Percentiles rank a stretch among this genome's conserved stretches.
Evolutionary conservation across 108 stramenopile species (phyloP).

Genomic region (Cyclotella kingstonii): DNA sequence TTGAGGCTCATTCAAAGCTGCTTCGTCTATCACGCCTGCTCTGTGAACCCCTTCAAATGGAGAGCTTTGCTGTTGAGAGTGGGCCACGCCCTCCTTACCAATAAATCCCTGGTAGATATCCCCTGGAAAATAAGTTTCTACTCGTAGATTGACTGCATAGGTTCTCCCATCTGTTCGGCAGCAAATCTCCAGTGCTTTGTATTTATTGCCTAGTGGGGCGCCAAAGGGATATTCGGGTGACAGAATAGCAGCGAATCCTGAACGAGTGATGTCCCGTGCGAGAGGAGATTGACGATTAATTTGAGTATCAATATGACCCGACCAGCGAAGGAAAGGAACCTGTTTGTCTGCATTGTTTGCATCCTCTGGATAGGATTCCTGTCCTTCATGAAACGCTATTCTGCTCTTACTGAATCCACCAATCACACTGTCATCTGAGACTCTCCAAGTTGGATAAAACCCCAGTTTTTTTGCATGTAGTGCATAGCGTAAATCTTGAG

Average conservation of each 20-base stretch:
- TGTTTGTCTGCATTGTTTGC: constrained; percentile 9
- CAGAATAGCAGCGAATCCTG: constrained; percentile 79
- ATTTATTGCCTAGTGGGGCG: constrained; percentile 57
- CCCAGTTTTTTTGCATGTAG: constrained; percentile 10
- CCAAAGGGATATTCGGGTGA: constrained; percentile 74
- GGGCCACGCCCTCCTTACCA: constrained; percentile 3
- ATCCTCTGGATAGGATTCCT: constrained; percentile 4
- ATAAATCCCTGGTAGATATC: constrained; percentile 83
- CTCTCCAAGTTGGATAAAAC: constrained; percentile 60
- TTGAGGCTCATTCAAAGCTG: background rate
- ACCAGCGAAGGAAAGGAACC: constrained; percentile 75
- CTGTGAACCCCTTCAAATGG: too few relatives aligned
- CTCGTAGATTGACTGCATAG: constrained; percentile 74
- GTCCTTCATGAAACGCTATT: constrained; percentile 23
- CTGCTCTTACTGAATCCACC: constrained; percentile 55
- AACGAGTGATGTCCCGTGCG: constrained; percentile 47
- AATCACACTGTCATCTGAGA: constrained; percentile 81
- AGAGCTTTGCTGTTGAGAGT: too few relatives aligned
- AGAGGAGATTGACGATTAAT: constrained; percentile 42
- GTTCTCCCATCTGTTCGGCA: constrained; percentile 77
- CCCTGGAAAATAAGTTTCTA: constrained; percentile 69
- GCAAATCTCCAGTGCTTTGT: constrained; percentile 76
- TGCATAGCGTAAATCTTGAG: constrained; percentile 56
- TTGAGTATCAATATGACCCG: constrained; percentile 62
- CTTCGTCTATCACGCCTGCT: too few relatives aligned